phyloP scores from a whole-genome alignment of 805 yeast genomes.

The Metschnikowia borealis region DNA sequence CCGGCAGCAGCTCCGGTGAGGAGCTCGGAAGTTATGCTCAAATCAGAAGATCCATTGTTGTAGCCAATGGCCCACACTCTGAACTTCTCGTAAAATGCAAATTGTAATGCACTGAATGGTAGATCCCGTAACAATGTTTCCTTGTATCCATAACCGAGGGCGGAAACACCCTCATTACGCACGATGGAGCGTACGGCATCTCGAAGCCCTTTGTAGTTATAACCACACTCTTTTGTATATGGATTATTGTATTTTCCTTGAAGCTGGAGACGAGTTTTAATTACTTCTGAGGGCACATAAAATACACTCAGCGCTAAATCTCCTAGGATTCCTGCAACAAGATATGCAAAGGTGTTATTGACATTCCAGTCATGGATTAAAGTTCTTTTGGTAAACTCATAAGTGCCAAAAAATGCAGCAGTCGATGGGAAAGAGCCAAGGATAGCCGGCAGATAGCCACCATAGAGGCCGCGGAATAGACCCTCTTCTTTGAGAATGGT shows the following conservation, averaged over 20 bases:
- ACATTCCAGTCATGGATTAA: conserved; percentile 59
- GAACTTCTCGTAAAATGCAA: conserved; percentile 89
- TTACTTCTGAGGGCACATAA: conserved; percentile 93
- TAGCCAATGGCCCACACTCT: conserved; percentile 54
- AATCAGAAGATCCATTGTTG: conserved; percentile 32
- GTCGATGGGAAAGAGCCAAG: conserved; percentile 93
- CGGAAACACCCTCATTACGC: conserved; percentile 64
- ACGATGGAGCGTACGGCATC: conserved; percentile 69
- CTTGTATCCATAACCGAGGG: conserved; percentile 86
- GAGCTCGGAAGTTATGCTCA: conserved; percentile 62
- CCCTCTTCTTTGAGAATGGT: conserved; percentile 87
- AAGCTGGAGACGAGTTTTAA: conserved; percentile 87
- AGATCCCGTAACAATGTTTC: conserved; percentile 90
- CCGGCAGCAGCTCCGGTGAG: conserved; percentile 95
- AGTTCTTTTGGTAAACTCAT: conserved; percentile 73
- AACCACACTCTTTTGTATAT: conserved; percentile 67
- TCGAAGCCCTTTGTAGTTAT: conserved; percentile 72
- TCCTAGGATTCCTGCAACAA: conserved; percentile 88
- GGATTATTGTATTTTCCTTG: conserved; percentile 87
- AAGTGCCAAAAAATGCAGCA: conserved; percentile 88
- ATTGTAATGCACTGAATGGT: conserved; percentile 93
- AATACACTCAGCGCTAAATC: conserved; percentile 84
- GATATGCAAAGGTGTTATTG: conserved; percentile 76
- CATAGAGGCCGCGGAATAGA: conserved; percentile 73
- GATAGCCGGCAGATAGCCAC: conserved; percentile 91